A percentile compares a stretch with the other conserved stretches of the same genome.
Evolutionary conservation across 495 filamentous ascomycete genomes (phyloP).

Genomic region (Cairneyella variabilis): DNA sequence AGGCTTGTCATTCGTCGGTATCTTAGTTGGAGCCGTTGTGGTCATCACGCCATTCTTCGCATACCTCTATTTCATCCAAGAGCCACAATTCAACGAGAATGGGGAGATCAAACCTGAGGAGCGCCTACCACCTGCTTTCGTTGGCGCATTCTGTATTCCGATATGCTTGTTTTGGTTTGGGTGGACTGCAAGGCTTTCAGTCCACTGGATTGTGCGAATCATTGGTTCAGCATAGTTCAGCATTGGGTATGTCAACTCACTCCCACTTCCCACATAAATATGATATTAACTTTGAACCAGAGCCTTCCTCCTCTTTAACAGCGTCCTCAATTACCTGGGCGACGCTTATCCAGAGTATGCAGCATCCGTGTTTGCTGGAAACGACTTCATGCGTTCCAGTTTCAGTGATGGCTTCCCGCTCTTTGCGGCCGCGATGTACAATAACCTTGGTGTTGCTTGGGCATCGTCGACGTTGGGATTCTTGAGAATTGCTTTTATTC

Average conservation of each 20-base stretch:
- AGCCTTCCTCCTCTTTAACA: constrained; percentile 55
- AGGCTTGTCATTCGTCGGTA: constrained; percentile 49
- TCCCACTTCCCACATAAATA: too few relatives aligned
- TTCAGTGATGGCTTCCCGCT: constrained; percentile 46
- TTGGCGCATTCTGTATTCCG: constrained; percentile 50
- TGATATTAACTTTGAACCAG: too few relatives aligned
- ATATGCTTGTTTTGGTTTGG: constrained; percentile 55
- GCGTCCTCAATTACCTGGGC: constrained; percentile 38
- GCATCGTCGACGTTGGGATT: constrained; percentile 56
- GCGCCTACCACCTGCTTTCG: constrained; percentile 47
- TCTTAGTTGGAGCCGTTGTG: constrained; percentile 46
- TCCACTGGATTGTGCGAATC: constrained; percentile 25
- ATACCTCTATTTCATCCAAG: constrained; percentile 25
- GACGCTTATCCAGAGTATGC: constrained; percentile 37
- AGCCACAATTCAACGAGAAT: constrained; percentile 21
- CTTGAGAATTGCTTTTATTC: constrained; percentile 51
- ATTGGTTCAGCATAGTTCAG: constrained; percentile 49
- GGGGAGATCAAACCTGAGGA: constrained; percentile 45
- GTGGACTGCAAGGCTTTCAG: constrained; percentile 39
- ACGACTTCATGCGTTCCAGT: constrained; percentile 38
- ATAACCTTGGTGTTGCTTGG: constrained; percentile 48
- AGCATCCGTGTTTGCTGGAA: constrained; percentile 45
- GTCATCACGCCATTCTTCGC: constrained; percentile 25
- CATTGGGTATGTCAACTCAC: too few relatives aligned
- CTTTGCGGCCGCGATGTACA: constrained; percentile 36